Conservation (phyloP, 495 filamentous ascomycete genomes). For the Xylaria longipes region DNA sequence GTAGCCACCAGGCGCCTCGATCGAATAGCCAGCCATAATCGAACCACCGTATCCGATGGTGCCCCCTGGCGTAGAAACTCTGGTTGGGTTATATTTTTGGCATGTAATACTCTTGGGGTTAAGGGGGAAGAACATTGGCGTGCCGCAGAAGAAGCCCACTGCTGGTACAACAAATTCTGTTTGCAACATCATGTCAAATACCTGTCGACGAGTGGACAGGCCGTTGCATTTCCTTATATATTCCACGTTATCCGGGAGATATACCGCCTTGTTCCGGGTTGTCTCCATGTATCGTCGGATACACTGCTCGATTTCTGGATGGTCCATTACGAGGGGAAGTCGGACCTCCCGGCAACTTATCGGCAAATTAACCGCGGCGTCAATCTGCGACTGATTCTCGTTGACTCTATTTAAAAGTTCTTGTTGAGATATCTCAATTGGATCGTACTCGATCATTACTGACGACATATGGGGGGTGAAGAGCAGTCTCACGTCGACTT, state of each 20-base stretch:
- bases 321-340: conserved; percentile 62
- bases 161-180: conserved; percentile 56
- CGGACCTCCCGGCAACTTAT: conserved; percentile 53
- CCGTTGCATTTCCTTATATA: conserved; percentile 65
- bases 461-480: conserved; percentile 26
- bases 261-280: conserved; percentile 60
- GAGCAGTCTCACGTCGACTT: conserved; percentile 18
- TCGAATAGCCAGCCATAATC: conserved; percentile 61
- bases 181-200: conserved; percentile 56
- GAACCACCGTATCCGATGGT: conserved; percentile 60
- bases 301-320: conserved; percentile 52
- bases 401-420: conserved; percentile 38
- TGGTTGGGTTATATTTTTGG: conserved; percentile 63
- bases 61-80: conserved; percentile 63
- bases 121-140: conserved; percentile 57
- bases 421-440: conserved; percentile 42
- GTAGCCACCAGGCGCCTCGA: conserved; percentile 64
- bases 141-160: conserved; percentile 63
- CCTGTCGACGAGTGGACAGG: conserved; percentile 44
- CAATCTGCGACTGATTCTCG: not conserved
- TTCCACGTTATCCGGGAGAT: conserved; percentile 61
- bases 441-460: conserved; percentile 31
- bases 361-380: conserved; percentile 36
- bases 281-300: conserved; percentile 63
- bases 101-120: conserved; percentile 57